Evolutionary conservation across 208 protist genomes (phyloP), one percentile per base, ranked within the genome.

Genomic region (Acanthamoeba triangularis): DNA sequence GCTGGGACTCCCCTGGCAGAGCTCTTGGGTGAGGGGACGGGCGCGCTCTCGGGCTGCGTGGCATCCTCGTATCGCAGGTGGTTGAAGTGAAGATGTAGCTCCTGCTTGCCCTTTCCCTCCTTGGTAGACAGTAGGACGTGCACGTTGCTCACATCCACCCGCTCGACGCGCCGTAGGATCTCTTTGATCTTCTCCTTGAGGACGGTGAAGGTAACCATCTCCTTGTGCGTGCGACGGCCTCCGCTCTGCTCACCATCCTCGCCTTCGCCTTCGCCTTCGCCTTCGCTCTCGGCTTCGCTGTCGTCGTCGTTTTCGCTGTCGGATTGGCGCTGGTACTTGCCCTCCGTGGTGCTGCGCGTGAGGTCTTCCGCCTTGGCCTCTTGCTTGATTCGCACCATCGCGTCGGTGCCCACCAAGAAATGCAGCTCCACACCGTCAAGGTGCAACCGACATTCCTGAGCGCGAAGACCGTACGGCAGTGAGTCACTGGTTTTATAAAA

Each of bases 111-210:
- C 49, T 37, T 28, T 7, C 47, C 80, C 80, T 88, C 80, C 49
- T 63, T 63, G 41, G 80, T 47, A 3, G 49, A 18, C 44, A 88
- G 80, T 3, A 88, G 80, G n/a, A 88, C 33, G 49, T 88, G 80
- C 30, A 63, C 20, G 49, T 88, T 63, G 80, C 49, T 88, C 44
- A 88, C 49, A 28, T 88, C 80, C 16, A 88, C 35, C n/a, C 49
- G 47, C 49, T 88, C 80, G 8, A 88, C 80, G 14, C 80, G 80
- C n/a, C 80, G 41, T 3, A 88, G 44, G 25, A 88, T 88, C 49
- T 88, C 80, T 10, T 37, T 56, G 41, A 88, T 88, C 49, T 88
- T 88, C n/a, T 88, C 80, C 52, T 88, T 88, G 49, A 88, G 80
- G 5, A 63, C 80, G 28, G 14, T 33, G 30, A 88, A 88, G 16